phyloP scores from a whole-genome alignment of 1,284 basidiomycete genomes.

The Golubevia pallescens region DNA sequence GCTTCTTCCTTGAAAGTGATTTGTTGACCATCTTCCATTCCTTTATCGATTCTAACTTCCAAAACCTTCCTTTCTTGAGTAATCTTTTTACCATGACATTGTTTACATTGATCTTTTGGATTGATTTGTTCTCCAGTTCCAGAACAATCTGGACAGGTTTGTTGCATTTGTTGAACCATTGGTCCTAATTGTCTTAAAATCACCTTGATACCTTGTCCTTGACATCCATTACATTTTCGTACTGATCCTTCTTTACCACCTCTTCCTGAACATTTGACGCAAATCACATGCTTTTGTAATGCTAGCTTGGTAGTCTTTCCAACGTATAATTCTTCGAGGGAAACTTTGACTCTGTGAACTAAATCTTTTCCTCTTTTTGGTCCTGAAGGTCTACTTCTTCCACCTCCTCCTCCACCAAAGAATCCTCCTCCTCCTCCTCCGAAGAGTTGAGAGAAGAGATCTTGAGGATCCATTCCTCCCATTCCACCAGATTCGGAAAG shows the following conservation, averaged over 20 bases:
- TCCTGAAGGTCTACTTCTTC: constrained; percentile 73
- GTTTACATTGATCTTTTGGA: constrained; percentile 87
- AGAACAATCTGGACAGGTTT: constrained; percentile 88
- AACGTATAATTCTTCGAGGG: constrained; percentile 96
- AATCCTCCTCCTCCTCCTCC: constrained; percentile 72
- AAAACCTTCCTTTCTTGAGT: constrained; percentile 93
- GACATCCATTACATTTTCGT: constrained; percentile 78
- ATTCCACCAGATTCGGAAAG: constrained; percentile 33
- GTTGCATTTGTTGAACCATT: constrained; percentile 99
- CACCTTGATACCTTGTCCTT: constrained; percentile 88
- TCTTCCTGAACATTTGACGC: constrained; percentile 89
- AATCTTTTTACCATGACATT: constrained; percentile 95
- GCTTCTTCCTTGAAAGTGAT: constrained; percentile 94
- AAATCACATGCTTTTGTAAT: constrained; percentile 92
- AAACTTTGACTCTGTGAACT: constrained; percentile 92
- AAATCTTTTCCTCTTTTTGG: constrained; percentile 98
- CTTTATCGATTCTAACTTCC: constrained; percentile 99
- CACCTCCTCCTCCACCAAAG: constrained; percentile 71
- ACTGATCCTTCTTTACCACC: constrained; percentile 98
- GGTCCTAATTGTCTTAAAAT: constrained; percentile 95
- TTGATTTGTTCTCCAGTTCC: constrained; percentile 94
- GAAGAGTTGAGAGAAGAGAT: constrained; percentile 97
- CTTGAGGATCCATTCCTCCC: constrained; percentile 69
- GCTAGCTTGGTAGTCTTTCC: constrained; percentile 98
- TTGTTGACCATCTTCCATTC: constrained; percentile 97